Evolutionary conservation across 495 filamentous ascomycete species (phyloP), one percentile per base, ranked within the genome.

Genomic region (Aspergillus coremiiformis): DNA sequence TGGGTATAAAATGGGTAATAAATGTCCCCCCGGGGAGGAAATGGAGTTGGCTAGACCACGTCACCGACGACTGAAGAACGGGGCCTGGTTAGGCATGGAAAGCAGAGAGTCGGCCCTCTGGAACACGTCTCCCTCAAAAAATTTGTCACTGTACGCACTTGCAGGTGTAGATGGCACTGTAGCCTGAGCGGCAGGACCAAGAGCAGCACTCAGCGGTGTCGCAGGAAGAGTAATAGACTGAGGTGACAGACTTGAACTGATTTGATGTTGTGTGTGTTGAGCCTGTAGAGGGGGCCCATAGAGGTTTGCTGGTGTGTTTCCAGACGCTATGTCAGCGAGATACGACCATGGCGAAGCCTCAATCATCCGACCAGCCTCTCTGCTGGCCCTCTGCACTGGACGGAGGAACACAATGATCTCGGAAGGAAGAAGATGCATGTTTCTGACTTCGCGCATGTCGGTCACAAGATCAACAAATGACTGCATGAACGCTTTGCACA

Each of bases 181-280:
- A 2, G 90, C 89, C 64, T 93, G 88, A 14, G 88, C 89, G 32
- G 90, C 90, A 7, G 89, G 87, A 4, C 90, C 90, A 4, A 95
- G 78, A 12, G 90, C 90, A 14, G 90, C 90, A 58, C 86, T 91
- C 51, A 92, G 75, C 6, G 90, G 90, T 4, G 83, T 86, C 4
- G 83, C 75, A 27, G 80, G 82, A 9, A 84, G 60, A 37, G 71
- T 60, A 10, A 70, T 47, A 1, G 71, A 73, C 35, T 63, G 77
- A 47, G 59, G 72, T 47, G 65, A 75, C 53, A 67, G 58, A 63
- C 52, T 58, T 7, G 57, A 62, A 48, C 56, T 58, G 33, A 69
- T 65, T 52, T 68, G 64, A 26, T 73, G 68, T 22, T 68, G 68
- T 12, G 55, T 41, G 29, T 68, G 68, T 39, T 61, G 62, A 1